Conservation (phyloP, 495 filamentous ascomycete species). For the Neurospora sp. region DNA sequence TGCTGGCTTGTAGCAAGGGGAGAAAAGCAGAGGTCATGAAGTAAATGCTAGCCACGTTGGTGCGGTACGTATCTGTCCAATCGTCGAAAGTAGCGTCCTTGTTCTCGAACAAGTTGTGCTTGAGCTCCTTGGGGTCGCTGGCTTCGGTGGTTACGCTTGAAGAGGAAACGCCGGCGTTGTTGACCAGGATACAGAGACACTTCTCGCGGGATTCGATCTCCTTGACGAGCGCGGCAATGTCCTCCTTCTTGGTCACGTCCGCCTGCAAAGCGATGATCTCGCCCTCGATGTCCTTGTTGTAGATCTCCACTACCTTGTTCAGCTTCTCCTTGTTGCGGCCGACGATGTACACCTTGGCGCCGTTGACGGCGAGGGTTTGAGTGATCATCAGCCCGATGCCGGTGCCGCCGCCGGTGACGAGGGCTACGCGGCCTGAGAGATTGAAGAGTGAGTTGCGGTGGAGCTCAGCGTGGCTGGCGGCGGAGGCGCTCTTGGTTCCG, state of each 20-base stretch:
- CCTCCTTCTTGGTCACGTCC: conserved; percentile 67
- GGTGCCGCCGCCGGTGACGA: conserved; percentile 48
- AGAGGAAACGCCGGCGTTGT: conserved; percentile 68
- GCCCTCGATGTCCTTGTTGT: conserved; percentile 27
- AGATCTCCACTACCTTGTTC: conserved; percentile 16
- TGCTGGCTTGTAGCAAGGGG: conserved; percentile 32
- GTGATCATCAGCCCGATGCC: conserved; percentile 68
- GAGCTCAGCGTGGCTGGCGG: conserved; percentile 32
- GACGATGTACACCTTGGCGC: conserved; percentile 75
- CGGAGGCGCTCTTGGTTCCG: conserved; percentile 20
- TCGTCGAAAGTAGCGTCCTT: conserved; percentile 44
- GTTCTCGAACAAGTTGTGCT: conserved; percentile 36
- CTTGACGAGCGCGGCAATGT: conserved; percentile 51
- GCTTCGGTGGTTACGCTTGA: conserved; percentile 48
- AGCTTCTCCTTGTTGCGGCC: conserved; percentile 48
- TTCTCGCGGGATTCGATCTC: conserved; percentile 53
- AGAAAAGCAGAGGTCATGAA: conserved; percentile 35
- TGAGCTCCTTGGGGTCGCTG: conserved; percentile 37
- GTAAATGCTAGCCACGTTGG: conserved; percentile 68
- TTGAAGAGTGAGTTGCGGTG: conserved; percentile 48
- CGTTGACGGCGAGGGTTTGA: conserved; percentile 66
- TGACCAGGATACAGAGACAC: conserved; percentile 65
- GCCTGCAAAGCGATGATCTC: conserved; percentile 50
- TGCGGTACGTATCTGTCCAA: conserved; percentile 59
- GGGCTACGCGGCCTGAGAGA: conserved; percentile 50